Evolutionary conservation across 2,329 filamentous ascomycete genomes (phyloP), one percentile per base, ranked within the genome.

Genomic region (Zymoseptoria pseudotritici): DNA sequence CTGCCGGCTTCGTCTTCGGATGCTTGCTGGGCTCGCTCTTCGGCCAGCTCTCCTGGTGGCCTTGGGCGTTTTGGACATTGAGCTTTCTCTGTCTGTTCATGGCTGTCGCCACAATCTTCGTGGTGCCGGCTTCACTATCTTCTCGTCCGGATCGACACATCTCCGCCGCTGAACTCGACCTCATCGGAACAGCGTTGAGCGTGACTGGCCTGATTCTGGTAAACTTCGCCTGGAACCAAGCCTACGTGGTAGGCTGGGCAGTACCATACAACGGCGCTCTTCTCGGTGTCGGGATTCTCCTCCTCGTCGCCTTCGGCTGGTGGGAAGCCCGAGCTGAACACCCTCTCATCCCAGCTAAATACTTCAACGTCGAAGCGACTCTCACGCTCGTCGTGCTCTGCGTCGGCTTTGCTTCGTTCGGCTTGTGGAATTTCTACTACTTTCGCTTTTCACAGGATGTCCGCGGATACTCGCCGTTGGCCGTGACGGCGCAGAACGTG

Each of bases 181-280:
- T 51, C 26, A 29, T 62, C 10, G 60, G 60, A 20, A 31, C 22
- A n/a, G 56, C 56, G 13, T 36, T 62, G 6, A 55, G 57, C 17
- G 53, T 55, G 4, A 53, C 51, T 4, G 60, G 60, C 5, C 21
- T 62, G 26, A 51, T 58, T 26, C 29, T 59, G 42, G 55, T 62
- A 29, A 58, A 54, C 21, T 62, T 62, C 24, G 60, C 56, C 10
- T 62, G 58, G 57, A 54, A 58, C 20, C 57, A 61, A 55, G 56
- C 59, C 5, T 59, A 57, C 11, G 55, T 52, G 9, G 61, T 59
- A 19, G 59, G 57, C 10, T 61, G 61, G 61, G 24, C 57, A 13
- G 53, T 21, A 3, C 36, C 57, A 9, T 61, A 59, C 53, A 59
- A 61, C 36, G 58, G 58, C 19, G n/a, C 49, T 5, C 49, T 58